Evolutionary conservation across 1,139 yeast genomes (phyloP), one percentile per base, ranked within the genome.

Genomic region (Tardiomyces blankii): DNA sequence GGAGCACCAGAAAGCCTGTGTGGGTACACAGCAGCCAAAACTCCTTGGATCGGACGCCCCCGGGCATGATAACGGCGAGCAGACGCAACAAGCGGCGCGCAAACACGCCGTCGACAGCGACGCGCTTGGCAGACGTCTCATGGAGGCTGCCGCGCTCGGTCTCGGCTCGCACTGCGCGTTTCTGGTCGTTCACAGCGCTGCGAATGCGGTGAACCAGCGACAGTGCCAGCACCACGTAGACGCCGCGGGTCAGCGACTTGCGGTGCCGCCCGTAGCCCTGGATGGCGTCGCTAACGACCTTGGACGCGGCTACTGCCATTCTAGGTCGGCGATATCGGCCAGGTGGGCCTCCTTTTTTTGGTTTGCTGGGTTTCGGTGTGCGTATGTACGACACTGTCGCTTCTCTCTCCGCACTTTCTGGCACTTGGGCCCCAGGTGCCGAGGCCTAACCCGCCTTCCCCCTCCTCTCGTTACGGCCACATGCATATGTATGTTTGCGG

Each of bases 1-100:
- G 73, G 4, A 75, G 56, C 2, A 85, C 75, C 44, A 88, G 69
- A 23, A 87, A 69, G 0, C 70, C 62, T 7, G 88, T 64, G 62
- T 89, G 95, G 0, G 77, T 57, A 0, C 65, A 53, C 42, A 87
- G 72, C 52, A 69, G 59, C 54, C 63, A 56, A 38, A 67, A 61
- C 51, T 67, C 70, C 41, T 57, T 57, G 39, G 65, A 55, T 27
- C 52, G 47, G 33, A 59, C 38, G 14, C 67, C 66, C 3, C 60
- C 56, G 0, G 72, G 72, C 40, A 67, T 50, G n/a, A 67, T 53
- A 39, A 67, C 65, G 42, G 54, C 52, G 33, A 67, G 48, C 21
- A 67, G 58, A 25, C 56, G 50, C 2, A 56, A 39, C 44, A 67
- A 51, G 28, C 64, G 52, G 38, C 45, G 43, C 43, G 64, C 48